Conservation (phyloP, 148 eudicot species). For the Nepenthes gracilis region DNA sequence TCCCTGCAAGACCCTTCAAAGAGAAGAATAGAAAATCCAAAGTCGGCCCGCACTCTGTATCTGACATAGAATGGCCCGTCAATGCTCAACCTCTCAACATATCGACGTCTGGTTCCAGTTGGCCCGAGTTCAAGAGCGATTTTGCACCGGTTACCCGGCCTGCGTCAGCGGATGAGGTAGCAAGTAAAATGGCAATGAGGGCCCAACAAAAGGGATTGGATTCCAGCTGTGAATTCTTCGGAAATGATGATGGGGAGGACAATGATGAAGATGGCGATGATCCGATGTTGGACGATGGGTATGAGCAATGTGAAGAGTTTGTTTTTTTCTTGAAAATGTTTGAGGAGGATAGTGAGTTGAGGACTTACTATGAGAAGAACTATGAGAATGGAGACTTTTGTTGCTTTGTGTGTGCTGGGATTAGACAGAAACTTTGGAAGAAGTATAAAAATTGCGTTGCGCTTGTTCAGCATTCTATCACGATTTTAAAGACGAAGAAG, state of each 20-base stretch:
- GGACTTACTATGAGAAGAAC: constrained; percentile 45
- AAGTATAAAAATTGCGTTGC: constrained; percentile 58
- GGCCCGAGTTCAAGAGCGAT: constrained; percentile 24
- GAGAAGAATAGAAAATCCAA: constrained; percentile 7
- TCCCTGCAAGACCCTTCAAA: constrained; percentile 18
- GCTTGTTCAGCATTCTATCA: constrained; percentile 62
- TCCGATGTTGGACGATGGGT: constrained; percentile 17
- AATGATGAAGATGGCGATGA: constrained; percentile 18
- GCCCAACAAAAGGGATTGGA: constrained; percentile 37
- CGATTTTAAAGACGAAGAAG: constrained; percentile 55
- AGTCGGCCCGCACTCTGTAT: constrained; percentile 6
- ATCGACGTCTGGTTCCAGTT: constrained; percentile 12
- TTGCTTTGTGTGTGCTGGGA: constrained; percentile 71
- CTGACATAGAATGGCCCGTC: constrained; percentile 57
- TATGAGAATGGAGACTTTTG: constrained; percentile 50
- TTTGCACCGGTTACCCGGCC: constrained; percentile 10
- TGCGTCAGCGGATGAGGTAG: constrained; percentile 32
- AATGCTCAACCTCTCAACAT: constrained; percentile 8
- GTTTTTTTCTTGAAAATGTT: constrained; percentile 40
- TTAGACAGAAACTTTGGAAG: constrained; percentile 36
- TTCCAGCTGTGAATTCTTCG: constrained; percentile 20
- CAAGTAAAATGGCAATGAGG: constrained; percentile 11
- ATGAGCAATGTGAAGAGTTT: constrained; percentile 21
- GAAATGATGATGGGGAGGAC: constrained; percentile 8
- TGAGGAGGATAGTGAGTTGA: constrained; percentile 45